Evolutionary conservation across 768 basidiomycete species (phyloP), one percentile per base, ranked within the genome.

Genomic region (Tylopilus sp.): DNA sequence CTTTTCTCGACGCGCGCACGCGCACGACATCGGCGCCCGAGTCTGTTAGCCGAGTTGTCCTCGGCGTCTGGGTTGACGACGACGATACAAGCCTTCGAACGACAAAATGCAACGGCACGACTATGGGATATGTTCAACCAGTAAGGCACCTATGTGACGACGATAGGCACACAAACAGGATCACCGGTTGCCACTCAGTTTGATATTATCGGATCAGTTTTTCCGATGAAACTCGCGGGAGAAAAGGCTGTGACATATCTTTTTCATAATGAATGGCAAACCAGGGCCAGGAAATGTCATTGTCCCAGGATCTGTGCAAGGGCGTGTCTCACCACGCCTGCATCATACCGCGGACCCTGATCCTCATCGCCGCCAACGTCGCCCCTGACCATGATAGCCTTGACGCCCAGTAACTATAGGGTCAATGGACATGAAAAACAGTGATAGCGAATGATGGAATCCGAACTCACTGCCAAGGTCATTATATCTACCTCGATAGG

Each of bases 401-500:
- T 72, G 21, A 89, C 81, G 6, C 87, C 85, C 48, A 86, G 64
- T 3, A 65, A 63, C 84, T 88, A 58, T 21, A 42, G 15, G 31
- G 23, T 28, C 28, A 44, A 28, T 30, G 44, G 53, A 36, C 50
- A 43, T 52, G 41, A 59, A 25, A 42, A 40, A 31, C 0, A 30
- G 40, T 28, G 10, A n/a, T n/a, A 9, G 23, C 12, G 21, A 33
- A 40, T 31, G 53, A 47, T 43, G 44, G 21, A 48, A 40, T 22
- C 18, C 25, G 36, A 44, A 40, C 83, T 63, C 60, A 91, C 93
- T 39, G 78, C 78, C 42, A 94, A 78, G 10, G 67, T 69, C 41
- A 67, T 64, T 35, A 75, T 73, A 63, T 95, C 85, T 21, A 95
- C 81, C 0, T 68, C 56, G 9, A 97, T 79, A 9, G 63, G 61